A percentile compares a stretch with the other conserved stretches of the same genome.
phyloP scores from a whole-genome alignment of 1,139 yeast species.

The Saccharomyces hybrid region DNA sequence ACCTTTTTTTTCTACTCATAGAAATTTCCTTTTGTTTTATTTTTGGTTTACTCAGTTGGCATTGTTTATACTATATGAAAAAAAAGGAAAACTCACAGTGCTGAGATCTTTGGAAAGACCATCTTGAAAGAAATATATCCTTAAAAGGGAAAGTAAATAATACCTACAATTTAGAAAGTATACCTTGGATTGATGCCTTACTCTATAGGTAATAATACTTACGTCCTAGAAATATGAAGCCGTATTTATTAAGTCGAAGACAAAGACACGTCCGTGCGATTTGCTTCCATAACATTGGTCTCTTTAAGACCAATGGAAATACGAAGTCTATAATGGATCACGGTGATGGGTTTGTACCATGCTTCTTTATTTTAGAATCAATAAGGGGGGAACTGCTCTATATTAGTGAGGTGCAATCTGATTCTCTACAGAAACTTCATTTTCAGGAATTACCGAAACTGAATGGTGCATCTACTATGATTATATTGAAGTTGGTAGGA shows the following conservation, averaged over 20 bases:
- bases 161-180: not conserved
- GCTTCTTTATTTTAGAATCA: slow-evolving; percentile 21
- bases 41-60: not conserved
- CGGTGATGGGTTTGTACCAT: slow-evolving; percentile 9
- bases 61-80: not conserved
- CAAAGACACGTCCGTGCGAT: slow-evolving; percentile 26
- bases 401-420: slow-evolving; percentile 24
- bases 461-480: slow-evolving; percentile 8
- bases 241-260: slow-evolving; percentile 14
- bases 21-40: not conserved
- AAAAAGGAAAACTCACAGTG: not conserved
- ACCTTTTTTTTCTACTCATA: not conserved
- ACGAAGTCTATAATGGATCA: not conserved
- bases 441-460: slow-evolving; percentile 22
- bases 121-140: not conserved
- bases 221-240: not conserved
- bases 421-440: slow-evolving; percentile 11
- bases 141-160: not conserved
- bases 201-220: not conserved
- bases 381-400: slow-evolving; percentile 14
- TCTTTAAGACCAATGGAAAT: slow-evolving; percentile 5
- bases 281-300: slow-evolving; percentile 13
- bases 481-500: slow-evolving; percentile 18
- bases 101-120: not conserved
- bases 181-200: not conserved